Evolutionary conservation across 202 grass and related monocot genomes (phyloP), one percentile per base, ranked within the genome.

Genomic region (Digitaria exilis): DNA sequence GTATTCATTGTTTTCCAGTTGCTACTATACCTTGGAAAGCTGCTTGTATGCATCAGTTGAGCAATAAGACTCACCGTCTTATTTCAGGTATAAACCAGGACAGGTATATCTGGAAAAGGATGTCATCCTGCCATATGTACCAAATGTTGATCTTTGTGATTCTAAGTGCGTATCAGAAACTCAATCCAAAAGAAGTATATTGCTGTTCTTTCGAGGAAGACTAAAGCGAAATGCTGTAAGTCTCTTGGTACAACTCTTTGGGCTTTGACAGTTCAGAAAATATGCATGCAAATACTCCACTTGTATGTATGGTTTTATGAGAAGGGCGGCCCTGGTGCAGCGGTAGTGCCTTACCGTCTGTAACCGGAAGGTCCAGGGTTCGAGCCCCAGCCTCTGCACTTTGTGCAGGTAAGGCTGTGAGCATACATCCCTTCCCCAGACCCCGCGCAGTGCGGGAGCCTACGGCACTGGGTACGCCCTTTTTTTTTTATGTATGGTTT

Each of bases 91-190:
- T 82, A 99, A 99, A 87, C 91, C 96, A 29, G 96, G 96, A 12
- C 84, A 99, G 77, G 91, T 96, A 22, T 98, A 92, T 85, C 83
- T 98, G 80, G 90, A 94, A 84, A 98, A 98, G 78, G 96, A 98
- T 85, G 90, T 94, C 69, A 94, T 96, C 78, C 96, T 98, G 93
- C 93, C 96, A 45, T 98, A 98, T 87, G 96, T 98, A 77, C 87
- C 96, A 80, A 98, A 98, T 52, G 85, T 98, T 42, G 87, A 92
- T 71, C 70, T 96, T 83, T 99, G 93, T 86, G 85, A 96, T 89
- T 75, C 52, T 28, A 86, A 92, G 37, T 99, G 96, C 57, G 71
- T 88, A 85, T 87, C 63, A 71, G 89, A 99, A 87, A 89, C 89
- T 73, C 89, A 71, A 77, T 86, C 72, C 30, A 90, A 92, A 87